Percentiles rank a stretch among this genome's conserved stretches.
phyloP scores from a whole-genome alignment of 2,329 filamentous ascomycete genomes.

The Eutypella sp. region DNA sequence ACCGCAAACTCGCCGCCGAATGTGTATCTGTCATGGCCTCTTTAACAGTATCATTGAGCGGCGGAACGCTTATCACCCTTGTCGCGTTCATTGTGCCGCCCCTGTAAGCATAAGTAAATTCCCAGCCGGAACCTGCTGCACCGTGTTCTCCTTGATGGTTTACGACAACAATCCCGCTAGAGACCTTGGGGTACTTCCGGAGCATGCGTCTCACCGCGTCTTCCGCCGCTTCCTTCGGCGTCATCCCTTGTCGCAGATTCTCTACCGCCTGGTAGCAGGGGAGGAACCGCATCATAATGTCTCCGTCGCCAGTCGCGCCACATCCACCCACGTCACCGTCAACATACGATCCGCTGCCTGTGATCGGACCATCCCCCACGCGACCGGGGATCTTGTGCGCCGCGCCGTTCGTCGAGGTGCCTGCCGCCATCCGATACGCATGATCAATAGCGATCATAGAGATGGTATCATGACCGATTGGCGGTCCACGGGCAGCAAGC shows the following conservation, averaged over 20 bases:
- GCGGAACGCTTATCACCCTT: slow-evolving; percentile 38
- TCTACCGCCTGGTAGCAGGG: slow-evolving; percentile 56
- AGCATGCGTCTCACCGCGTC: slow-evolving; percentile 47
- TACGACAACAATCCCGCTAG: slow-evolving; percentile 47
- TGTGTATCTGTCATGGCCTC: no score
- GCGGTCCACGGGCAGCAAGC: slow-evolving; percentile 6
- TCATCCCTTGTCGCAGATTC: slow-evolving; percentile 44
- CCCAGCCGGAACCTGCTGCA: slow-evolving; percentile 49
- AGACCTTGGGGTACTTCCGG: slow-evolving; percentile 38
- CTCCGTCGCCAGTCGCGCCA: slow-evolving; percentile 52
- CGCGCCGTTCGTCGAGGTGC: slow-evolving; percentile 52
- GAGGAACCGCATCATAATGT: slow-evolving; percentile 53
- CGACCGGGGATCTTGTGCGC: slow-evolving; percentile 50
- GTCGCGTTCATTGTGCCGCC: slow-evolving; percentile 42
- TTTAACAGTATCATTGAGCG: slow-evolving; percentile 12
- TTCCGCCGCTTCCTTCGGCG: slow-evolving; percentile 42
- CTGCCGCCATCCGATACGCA: slow-evolving; percentile 45
- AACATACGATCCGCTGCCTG: slow-evolving; percentile 50
- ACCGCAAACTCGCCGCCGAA: no score
- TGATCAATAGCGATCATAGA: slow-evolving; percentile 44
- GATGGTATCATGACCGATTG: slow-evolving; percentile 45
- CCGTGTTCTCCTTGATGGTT: slow-evolving; percentile 44
- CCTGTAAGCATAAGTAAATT: slow-evolving; percentile 48
- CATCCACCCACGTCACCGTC: slow-evolving; percentile 50
- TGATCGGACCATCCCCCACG: slow-evolving; percentile 51